phyloP scores from a whole-genome alignment of 2,329 filamentous ascomycete species.

The Leptographium wingfieldii region DNA sequence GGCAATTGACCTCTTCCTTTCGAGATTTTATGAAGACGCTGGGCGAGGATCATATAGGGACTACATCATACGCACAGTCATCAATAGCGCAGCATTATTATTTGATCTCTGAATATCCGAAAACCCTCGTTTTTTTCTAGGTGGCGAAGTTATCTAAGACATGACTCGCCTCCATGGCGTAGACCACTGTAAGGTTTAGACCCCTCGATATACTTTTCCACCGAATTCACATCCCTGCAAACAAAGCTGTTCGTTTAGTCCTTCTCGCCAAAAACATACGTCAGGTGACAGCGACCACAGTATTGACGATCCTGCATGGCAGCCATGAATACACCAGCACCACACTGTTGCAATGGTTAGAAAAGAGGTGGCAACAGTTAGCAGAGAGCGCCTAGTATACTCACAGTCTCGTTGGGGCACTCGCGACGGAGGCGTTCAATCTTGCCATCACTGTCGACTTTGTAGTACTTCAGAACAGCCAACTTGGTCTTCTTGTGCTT shows the following conservation, averaged over 20 bases:
- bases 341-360: constrained; percentile 49
- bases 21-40: no score
- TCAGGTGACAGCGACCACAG: constrained; percentile 65
- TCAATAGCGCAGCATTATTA: no score
- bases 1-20: no score
- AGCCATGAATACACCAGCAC: constrained; percentile 99
- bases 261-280: constrained; percentile 60
- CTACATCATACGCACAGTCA: background rate
- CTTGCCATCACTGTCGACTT: constrained; percentile 99
- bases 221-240: constrained; percentile 8
- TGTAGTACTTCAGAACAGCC: constrained; percentile 99
- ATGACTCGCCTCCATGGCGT: no score
- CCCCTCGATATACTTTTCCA: background rate
- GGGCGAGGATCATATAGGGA: no score
- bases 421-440: constrained; percentile 98
- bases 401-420: constrained; percentile 82
- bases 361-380: accelerated
- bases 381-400: constrained; percentile 17
- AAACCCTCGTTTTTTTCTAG: no score
- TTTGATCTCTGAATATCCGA: background rate
- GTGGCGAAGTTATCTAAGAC: no score
- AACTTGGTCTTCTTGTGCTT: constrained; percentile 99
- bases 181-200: background rate
- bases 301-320: constrained; percentile 99
- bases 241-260: constrained; percentile 27